Evolutionary conservation across 495 filamentous ascomycete species (phyloP).

Genomic region (Penicillium flavigenum): DNA sequence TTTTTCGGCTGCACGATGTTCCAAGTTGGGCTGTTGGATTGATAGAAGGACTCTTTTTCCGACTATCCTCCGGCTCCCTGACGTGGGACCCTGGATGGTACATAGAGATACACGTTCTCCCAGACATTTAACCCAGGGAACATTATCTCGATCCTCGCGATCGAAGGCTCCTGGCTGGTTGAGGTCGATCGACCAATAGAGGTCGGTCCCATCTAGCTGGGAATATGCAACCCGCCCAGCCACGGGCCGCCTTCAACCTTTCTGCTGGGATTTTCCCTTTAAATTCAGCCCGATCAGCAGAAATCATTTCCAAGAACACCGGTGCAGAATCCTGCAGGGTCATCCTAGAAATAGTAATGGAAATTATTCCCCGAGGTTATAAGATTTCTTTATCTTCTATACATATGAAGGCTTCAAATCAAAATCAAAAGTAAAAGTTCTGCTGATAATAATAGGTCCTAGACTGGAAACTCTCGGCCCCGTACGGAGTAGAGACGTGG

Average conservation of each 20-base stretch:
- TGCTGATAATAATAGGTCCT: background rate
- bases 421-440: background rate
- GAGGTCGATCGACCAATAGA: constrained; percentile 22
- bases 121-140: background rate
- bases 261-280: constrained; percentile 14
- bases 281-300: background rate
- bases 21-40: background rate
- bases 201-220: constrained; percentile 19
- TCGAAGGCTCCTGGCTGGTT: background rate
- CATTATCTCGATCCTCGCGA: constrained; percentile 3
- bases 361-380: background rate
- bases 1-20: background rate
- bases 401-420: no score
- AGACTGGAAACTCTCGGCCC: constrained; percentile 14
- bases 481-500: constrained; percentile 22
- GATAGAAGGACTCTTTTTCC: background rate
- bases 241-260: constrained; percentile 21
- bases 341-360: background rate
- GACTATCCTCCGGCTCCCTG: background rate
- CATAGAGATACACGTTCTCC: no score
- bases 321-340: constrained; percentile 1
- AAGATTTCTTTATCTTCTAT: background rate
- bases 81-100: background rate
- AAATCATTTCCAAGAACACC: background rate
- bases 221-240: constrained; percentile 25